These are phyloP conservation scores for Curvularia hawaiiensis DNA, from an alignment of 2,329 filamentous ascomycete species.

Conservation along the genomic window DNA sequence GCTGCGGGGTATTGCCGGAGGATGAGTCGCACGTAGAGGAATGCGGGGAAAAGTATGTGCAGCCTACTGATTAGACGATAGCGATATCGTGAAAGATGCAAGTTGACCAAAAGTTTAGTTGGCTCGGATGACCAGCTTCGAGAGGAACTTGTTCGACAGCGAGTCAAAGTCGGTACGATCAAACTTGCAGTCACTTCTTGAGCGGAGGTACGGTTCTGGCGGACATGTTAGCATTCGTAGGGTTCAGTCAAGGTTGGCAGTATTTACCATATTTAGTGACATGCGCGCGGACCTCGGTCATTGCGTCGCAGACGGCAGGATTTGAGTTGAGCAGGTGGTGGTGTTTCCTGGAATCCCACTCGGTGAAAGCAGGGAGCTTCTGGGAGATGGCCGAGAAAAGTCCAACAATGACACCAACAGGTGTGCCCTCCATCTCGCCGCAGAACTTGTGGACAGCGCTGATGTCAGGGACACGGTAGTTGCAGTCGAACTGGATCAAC, in stretches of 20 bases:
- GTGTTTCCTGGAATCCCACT: constrained; percentile 93
- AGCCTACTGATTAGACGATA: constrained; percentile 19
- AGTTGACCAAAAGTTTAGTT: constrained; percentile 60
- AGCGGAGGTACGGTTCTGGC: constrained; percentile 83
- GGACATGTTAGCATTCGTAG: constrained; percentile 49
- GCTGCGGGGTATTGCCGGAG: constrained; percentile 29
- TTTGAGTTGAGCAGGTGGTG: constrained; percentile 92
- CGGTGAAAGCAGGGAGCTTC: constrained; percentile 88
- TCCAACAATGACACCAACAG: constrained; percentile 93
- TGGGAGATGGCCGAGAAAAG: constrained; percentile 98
- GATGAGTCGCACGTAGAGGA: constrained; percentile 32
- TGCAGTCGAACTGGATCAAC: constrained; percentile 98
- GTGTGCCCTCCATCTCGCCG: constrained; percentile 93
- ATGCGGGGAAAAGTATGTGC: constrained; percentile 22
- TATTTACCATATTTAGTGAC: constrained; percentile 90
- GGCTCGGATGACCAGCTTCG: constrained; percentile 92
- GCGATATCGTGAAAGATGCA: constrained; percentile 8
- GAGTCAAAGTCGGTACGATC: constrained; percentile 93
- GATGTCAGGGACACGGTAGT: constrained; percentile 89
- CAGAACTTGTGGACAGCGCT: constrained; percentile 92
- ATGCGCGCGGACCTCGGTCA: constrained; percentile 94
- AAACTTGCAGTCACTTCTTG: constrained; percentile 79
- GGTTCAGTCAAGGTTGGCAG: constrained; percentile 13
- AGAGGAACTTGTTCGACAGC: constrained; percentile 95
- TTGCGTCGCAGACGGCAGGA: constrained; percentile 86